These are phyloP conservation scores for Penicillium verhagenii DNA, from an alignment of 495 filamentous ascomycete genomes.

Conservation along the genomic window DNA sequence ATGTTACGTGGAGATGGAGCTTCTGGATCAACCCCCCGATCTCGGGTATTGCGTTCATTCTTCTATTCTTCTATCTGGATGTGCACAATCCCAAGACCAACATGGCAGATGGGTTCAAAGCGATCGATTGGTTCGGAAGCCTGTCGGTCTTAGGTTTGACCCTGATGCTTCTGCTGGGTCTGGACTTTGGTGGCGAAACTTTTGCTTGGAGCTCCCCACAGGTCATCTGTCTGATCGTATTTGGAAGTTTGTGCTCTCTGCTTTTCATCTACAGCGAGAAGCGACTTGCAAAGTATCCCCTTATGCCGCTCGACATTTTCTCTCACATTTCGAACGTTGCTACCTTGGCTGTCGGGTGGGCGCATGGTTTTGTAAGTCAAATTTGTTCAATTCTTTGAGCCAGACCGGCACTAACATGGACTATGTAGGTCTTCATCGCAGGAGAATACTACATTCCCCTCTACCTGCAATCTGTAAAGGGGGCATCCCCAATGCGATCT, in stretches of 20 bases:
- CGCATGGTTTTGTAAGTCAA: slow-evolving; percentile 50
- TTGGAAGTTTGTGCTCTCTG: slow-evolving; percentile 61
- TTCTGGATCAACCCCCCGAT: slow-evolving; percentile 76
- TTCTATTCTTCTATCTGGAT: slow-evolving; percentile 59
- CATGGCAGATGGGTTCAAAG: slow-evolving; percentile 62
- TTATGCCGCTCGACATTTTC: slow-evolving; percentile 75
- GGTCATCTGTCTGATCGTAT: slow-evolving; percentile 75
- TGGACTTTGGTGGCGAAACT: slow-evolving; percentile 72
- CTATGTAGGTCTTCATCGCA: slow-evolving; percentile 44
- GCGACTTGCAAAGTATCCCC: slow-evolving; percentile 68
- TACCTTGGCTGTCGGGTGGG: slow-evolving; percentile 51
- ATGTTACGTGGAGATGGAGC: slow-evolving; percentile 63
- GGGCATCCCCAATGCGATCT: slow-evolving; percentile 49
- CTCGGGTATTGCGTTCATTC: slow-evolving; percentile 51
- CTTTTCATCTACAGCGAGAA: slow-evolving; percentile 69
- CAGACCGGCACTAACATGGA: not conserved
- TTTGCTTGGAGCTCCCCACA: slow-evolving; percentile 71
- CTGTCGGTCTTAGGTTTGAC: slow-evolving; percentile 68
- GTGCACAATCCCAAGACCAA: slow-evolving; percentile 59
- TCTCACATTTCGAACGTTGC: slow-evolving; percentile 56
- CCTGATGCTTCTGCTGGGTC: slow-evolving; percentile 72
- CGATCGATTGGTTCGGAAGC: slow-evolving; percentile 76
- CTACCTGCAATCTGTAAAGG: slow-evolving; percentile 54
- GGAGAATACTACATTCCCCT: slow-evolving; percentile 59
- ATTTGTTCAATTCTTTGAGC: not conserved